Conservation (phyloP, 768 basidiomycete genomes). For the Phanerochaete carnosa region DNA sequence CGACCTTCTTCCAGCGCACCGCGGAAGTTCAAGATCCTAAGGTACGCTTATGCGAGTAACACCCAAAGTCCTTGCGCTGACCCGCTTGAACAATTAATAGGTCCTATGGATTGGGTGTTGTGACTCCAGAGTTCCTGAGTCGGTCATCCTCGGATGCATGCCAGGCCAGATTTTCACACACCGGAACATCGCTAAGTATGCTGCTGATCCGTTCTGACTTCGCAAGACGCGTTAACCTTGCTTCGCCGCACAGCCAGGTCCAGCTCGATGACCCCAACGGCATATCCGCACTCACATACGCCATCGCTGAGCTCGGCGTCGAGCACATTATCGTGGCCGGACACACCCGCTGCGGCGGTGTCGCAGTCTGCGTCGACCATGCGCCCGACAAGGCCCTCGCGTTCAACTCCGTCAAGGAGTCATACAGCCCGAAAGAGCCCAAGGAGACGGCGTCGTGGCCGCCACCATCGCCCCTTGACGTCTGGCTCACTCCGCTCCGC, state of each 20-base stretch:
- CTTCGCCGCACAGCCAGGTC: slow-evolving; percentile 53
- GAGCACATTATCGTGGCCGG: slow-evolving; percentile 14
- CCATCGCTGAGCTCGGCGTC: slow-evolving; percentile 44
- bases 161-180: slow-evolving; percentile 82
- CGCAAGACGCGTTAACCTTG: neutral
- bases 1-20: neutral
- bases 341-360: slow-evolving; percentile 13
- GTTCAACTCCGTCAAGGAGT: slow-evolving; percentile 1
- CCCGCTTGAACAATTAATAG: slow-evolving; percentile 28
- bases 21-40: slow-evolving; percentile 4
- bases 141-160: slow-evolving; percentile 56
- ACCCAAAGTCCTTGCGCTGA: neutral
- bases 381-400: slow-evolving; percentile 2
- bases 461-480: slow-evolving; percentile 5
- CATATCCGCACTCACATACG: slow-evolving; percentile 71
- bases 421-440: neutral
- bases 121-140: slow-evolving; percentile 84
- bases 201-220: neutral
- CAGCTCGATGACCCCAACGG: slow-evolving; percentile 68
- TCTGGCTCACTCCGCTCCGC: slow-evolving; percentile 7
- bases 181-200: slow-evolving; percentile 83
- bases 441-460: slow-evolving; percentile 4
- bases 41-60: neutral
- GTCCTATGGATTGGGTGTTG: slow-evolving; percentile 77
- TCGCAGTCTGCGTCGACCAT: slow-evolving; percentile 11